Evolutionary conservation across 108 stramenopile species (phyloP), one percentile per base, ranked within the genome.

Genomic region (Heterococcus sp.): DNA sequence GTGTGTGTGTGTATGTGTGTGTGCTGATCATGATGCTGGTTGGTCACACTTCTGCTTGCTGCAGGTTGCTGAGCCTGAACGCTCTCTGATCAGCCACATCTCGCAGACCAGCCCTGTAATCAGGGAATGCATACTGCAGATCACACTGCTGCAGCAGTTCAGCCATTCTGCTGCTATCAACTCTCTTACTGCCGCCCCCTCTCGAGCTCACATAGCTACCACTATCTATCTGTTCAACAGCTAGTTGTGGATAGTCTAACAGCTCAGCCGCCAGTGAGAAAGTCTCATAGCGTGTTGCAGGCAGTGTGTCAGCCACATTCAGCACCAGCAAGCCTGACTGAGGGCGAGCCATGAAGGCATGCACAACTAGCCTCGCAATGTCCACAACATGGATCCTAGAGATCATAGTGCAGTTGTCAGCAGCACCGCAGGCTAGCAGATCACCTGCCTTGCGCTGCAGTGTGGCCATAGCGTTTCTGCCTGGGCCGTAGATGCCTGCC

Each of bases 401-500:
- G 29, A 85, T 38, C 35, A 69, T 38, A 32, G 81, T 86, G 14
- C 33, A 58, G 76, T 82, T 74, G 35, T 87, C 86, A 8, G 38
- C 26, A 8, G 46, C 46, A 21, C 46, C 46, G 46, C 46, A 58
- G 46, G 46, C 46, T 8, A 21, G 14, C 46, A 58, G 8, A 21
- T 58, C 46, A 8, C 46, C 46, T 8, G 32, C 74, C 75, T 82
- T 80, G n/a, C 38, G 35, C 8, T 82, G 34, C 11, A 58, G 46
- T 58, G 82, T 76, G 30, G 83, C 85, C 39, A 87, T 40, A 35
- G 82, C 85, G 69, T 69, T 86, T 32, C 86, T 67, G 1, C 76
- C 75, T 2, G 84, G 84, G 30, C 86, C 86, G 65, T 87, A 87
- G 39, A 87, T 87, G 29, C 86, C 86, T 0, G 85, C 86, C 1